Percentiles rank a stretch among this genome's conserved stretches.
Evolutionary conservation across 2,329 filamentous ascomycete genomes (phyloP).

Genomic region (Balansia obtecta): DNA sequence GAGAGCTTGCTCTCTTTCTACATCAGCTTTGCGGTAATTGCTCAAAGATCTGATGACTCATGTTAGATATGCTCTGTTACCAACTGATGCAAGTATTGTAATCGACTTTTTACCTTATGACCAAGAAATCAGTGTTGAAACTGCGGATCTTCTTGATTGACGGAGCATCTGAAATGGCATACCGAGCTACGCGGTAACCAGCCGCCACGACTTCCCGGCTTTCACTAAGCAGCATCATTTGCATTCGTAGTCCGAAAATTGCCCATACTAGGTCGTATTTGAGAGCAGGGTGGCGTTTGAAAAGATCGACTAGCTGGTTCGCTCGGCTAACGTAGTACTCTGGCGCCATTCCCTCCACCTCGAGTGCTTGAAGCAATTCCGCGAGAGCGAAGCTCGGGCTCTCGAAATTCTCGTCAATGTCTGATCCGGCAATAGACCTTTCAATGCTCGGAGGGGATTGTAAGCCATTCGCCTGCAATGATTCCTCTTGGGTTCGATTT

Average conservation of each 20-base stretch:
- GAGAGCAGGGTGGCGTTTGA: slow-evolving; percentile 81
- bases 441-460: slow-evolving; percentile 47
- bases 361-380: slow-evolving; percentile 81
- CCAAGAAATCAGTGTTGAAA: slow-evolving; percentile 83
- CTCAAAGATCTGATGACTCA: slow-evolving; percentile 53
- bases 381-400: slow-evolving; percentile 85
- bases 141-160: slow-evolving; percentile 81
- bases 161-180: slow-evolving; percentile 83
- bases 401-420: slow-evolving; percentile 58
- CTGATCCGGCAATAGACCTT: slow-evolving; percentile 44
- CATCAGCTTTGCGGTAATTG: slow-evolving; percentile 92
- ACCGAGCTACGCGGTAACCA: slow-evolving; percentile 84
- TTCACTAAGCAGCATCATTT: slow-evolving; percentile 91
- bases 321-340: slow-evolving; percentile 93
- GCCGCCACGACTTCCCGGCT: slow-evolving; percentile 92
- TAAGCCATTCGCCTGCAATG: slow-evolving; percentile 32
- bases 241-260: slow-evolving; percentile 84
- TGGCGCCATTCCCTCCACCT: slow-evolving; percentile 73
- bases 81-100: neutral
- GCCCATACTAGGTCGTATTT: slow-evolving; percentile 97
- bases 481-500: slow-evolving; percentile 33
- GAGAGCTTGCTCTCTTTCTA: slow-evolving; percentile 90
- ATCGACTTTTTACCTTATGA: slow-evolving; percentile 40
- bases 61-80: slow-evolving; percentile 5
- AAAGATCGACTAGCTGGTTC: slow-evolving; percentile 90